Base-by-base conservation (phyloP, 208 protist species). In the Leishmania mexicana region DNA sequence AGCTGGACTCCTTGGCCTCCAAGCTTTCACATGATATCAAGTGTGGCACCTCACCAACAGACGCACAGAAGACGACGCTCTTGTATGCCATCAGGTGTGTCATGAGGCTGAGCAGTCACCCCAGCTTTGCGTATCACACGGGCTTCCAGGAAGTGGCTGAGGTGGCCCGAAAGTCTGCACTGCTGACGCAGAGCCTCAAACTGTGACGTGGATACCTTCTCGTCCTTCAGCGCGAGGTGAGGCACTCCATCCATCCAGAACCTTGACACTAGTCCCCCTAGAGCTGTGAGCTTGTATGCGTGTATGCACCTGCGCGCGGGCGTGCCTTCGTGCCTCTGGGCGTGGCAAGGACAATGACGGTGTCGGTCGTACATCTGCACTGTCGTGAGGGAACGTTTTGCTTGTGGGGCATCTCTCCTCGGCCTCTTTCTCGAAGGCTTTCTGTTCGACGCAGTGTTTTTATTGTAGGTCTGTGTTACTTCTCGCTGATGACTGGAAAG, bases 11-110 rank as follows among this genome's bases (percentile, higher is more conserved):
- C 1, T 72, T 94, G 62, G 85, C 83, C 49, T 79, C 81, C n/a
- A 93, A 92, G 68, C 76, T 93, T 40, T 82, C 86, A 17, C 80
- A 79, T 13, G 83, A 88, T 70, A 83, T 95, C 64, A 86, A 85
- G 47, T 75, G 76, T 2, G 74, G 71, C 4, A 72, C 77, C 10
- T 84, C 86, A 13, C 21, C 70, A n/a, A 83, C 64, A 42, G 85
- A 89, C 19, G 83, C 85, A 31, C 85, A 85, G 74, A 83, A 83
- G 79, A 83, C 81, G 54, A 77, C 68, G 35, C 51, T 87, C n/a
- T 81, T 79, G 78, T 81, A 89, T 40, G 81, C 86, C 17, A 83
- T 93, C 21, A 80, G 85, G 74, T 88, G 86, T 58, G 73, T 93
- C 19, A 90, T 90, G 82, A 58, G 74, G 42, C 65, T 93, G 57